Evolutionary conservation across 371 early-diverging fungal species (phyloP).

Genomic region (Antonospora locustae): DNA sequence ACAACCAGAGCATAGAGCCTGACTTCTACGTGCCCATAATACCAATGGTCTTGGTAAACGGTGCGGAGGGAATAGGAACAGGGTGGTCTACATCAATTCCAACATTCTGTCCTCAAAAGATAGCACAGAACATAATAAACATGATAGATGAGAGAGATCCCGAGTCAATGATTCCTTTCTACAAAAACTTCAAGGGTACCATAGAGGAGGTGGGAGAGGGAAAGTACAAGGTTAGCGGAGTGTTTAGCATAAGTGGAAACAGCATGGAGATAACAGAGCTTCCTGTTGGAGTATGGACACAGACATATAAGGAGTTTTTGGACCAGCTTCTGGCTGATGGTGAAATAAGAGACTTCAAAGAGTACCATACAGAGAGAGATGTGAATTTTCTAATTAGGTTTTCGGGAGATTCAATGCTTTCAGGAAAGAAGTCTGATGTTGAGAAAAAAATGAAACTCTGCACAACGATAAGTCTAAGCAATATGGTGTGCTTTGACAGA

Average conservation of each 20-base stretch:
- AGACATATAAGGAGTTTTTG: constrained; percentile 72
- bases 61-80: constrained; percentile 94
- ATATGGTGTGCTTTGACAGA: constrained; percentile 89
- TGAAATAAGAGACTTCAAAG: constrained; percentile 58
- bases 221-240: constrained; percentile 64
- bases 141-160: constrained; percentile 65
- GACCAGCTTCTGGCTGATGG: constrained; percentile 60
- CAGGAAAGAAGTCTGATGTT: constrained; percentile 57
- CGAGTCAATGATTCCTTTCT: constrained; percentile 78
- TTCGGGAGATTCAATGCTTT: constrained; percentile 59
- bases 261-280: constrained; percentile 76
- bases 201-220: constrained; percentile 54
- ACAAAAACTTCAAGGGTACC: constrained; percentile 67
- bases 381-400: constrained; percentile 71
- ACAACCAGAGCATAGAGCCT: constrained; percentile 82
- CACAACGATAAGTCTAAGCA: constrained; percentile 62
- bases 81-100: constrained; percentile 64
- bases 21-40: constrained; percentile 86
- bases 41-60: constrained; percentile 90
- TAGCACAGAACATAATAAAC: constrained; percentile 70
- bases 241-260: constrained; percentile 61
- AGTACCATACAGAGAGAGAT: constrained; percentile 56
- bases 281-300: constrained; percentile 83
- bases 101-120: constrained; percentile 74
- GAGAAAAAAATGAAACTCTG: constrained; percentile 68